Percentiles rank a stretch among this genome's conserved stretches.
These are phyloP conservation scores for Pascua guehoae DNA, from an alignment of 1,284 basidiomycete genomes.

Conservation along the genomic window DNA sequence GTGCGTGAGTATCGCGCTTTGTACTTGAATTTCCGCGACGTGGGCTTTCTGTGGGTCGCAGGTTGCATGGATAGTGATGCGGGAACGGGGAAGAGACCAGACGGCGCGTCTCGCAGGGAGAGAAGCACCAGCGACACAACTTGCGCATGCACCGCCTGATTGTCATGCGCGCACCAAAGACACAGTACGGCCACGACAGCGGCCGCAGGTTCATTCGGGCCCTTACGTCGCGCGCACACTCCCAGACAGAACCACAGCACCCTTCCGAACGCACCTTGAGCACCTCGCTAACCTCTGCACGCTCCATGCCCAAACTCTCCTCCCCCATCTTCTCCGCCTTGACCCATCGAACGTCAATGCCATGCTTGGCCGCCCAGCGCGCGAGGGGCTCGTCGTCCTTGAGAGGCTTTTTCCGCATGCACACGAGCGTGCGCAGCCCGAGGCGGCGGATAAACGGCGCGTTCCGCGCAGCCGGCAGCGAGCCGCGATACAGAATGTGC, in stretches of 20 bases:
- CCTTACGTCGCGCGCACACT: too few species aligned
- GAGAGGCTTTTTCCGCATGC: conserved; percentile 54
- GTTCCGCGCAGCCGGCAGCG: conserved; percentile 37
- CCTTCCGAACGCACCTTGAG: conserved; percentile 30
- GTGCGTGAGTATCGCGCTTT: background rate
- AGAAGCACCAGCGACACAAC: too few species aligned
- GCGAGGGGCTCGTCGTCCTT: conserved; percentile 28
- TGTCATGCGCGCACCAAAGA: too few species aligned
- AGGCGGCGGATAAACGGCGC: conserved; percentile 43
- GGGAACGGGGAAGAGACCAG: too few species aligned
- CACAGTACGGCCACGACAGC: too few species aligned
- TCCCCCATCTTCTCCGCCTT: conserved; percentile 43
- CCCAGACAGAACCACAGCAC: too few species aligned
- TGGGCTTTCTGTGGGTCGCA: background rate
- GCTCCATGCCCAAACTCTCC: conserved; percentile 42
- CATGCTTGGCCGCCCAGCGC: conserved; percentile 25
- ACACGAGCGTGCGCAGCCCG: conserved; percentile 57
- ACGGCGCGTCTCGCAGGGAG: too few species aligned
- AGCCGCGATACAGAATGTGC: conserved; percentile 40
- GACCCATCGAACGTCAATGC: conserved; percentile 35
- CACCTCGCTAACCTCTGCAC: conserved; percentile 34
- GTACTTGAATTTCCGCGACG: background rate
- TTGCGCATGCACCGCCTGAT: too few species aligned
- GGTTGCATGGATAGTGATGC: background rate
- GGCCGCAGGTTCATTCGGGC: background rate